phyloP scores from a whole-genome alignment of 768 basidiomycete species.

The Kwoniella newhampshirensis region DNA sequence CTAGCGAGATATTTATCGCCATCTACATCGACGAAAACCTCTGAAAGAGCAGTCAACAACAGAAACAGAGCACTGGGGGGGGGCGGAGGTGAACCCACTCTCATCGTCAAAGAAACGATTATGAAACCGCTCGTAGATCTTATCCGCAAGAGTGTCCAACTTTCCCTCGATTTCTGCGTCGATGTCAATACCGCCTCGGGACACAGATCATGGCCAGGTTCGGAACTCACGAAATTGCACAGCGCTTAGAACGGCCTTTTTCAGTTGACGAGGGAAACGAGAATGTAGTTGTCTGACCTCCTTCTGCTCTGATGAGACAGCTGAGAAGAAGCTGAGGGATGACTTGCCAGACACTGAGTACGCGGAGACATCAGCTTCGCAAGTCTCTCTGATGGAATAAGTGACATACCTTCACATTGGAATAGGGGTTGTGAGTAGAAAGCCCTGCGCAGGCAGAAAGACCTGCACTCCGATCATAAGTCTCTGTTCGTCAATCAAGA shows the following conservation, averaged over 20 bases:
- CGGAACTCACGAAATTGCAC: conserved; percentile 91
- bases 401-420: conserved; percentile 69
- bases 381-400: neutral
- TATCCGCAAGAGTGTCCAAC: conserved; percentile 89
- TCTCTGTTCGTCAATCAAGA: conserved; percentile 1
- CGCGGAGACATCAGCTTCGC: neutral
- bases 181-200: conserved; percentile 14
- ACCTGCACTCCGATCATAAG: conserved; percentile 53
- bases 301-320: conserved; percentile 82
- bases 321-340: conserved; percentile 89
- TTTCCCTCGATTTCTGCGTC: conserved; percentile 89
- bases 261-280: conserved; percentile 88
- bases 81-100: conserved; percentile 62
- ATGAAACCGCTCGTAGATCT: conserved; percentile 92
- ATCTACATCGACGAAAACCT: conserved; percentile 79
- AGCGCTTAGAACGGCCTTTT: conserved; percentile 81
- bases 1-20: conserved; percentile 85
- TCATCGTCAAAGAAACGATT: conserved; percentile 91
- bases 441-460: conserved; percentile 86
- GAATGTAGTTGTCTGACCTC: conserved; percentile 87
- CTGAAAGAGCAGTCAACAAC: conserved; percentile 54
- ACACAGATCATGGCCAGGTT: neutral
- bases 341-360: conserved; percentile 79
- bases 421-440: conserved; percentile 94
- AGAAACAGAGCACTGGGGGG: neutral